Percentiles rank a stretch among this genome's conserved stretches.
Conservation (phyloP, 208 protist genomes). For the Porcisia deanei region DNA sequence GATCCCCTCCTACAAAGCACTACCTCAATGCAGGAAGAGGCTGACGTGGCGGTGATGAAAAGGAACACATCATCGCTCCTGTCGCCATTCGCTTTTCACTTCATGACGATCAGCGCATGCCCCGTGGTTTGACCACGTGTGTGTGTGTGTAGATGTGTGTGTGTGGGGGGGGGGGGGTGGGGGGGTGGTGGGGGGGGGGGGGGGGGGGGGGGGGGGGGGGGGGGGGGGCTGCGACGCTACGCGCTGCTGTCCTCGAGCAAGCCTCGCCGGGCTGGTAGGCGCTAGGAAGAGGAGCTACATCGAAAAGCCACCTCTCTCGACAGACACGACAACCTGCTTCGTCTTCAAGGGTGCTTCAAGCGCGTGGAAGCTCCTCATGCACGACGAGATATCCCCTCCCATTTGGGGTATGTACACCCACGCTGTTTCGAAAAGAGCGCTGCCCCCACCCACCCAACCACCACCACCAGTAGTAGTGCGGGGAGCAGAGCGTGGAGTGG, state of each 20-base stretch:
- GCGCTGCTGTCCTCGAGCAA: constrained; percentile 24
- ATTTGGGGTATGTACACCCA: constrained; percentile 7
- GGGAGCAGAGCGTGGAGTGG: no score
- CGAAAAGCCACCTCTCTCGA: not conserved
- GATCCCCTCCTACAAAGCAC: constrained; percentile 27
- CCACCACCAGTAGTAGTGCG: no score
- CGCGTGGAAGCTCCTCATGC: constrained; percentile 38
- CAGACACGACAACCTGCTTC: constrained; percentile 14
- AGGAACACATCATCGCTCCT: not conserved
- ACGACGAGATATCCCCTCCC: constrained; percentile 13
- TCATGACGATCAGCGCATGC: not conserved
- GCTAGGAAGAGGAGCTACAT: constrained; percentile 17
- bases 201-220: no score
- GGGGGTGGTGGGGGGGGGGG: no score
- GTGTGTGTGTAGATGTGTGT: not conserved
- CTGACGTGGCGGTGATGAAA: not conserved
- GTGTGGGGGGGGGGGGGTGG: no score
- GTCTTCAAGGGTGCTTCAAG: constrained; percentile 33
- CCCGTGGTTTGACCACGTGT: not conserved
- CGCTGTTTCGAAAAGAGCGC: constrained; percentile 18
- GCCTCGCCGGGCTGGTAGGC: constrained; percentile 25
- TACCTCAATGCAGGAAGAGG: constrained; percentile 1
- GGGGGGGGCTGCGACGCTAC: constrained; percentile 10
- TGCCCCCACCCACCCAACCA: constrained; percentile 19
- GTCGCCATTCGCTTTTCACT: not conserved